phyloP scores from a whole-genome alignment of 192 early-diverging fungal species.

The Backusella tarrabulga region DNA sequence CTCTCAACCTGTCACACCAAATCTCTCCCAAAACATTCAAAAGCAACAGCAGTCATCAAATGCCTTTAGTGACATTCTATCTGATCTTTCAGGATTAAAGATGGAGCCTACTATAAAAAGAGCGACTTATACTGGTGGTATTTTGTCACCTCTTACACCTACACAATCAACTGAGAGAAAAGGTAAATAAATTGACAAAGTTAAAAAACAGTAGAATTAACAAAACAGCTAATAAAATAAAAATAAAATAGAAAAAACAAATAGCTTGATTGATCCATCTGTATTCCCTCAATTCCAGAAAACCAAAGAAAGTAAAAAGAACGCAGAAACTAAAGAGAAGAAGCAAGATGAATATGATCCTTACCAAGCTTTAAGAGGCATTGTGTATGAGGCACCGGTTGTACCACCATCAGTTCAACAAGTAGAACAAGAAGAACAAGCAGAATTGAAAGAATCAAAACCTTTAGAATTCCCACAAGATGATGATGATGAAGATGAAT shows the following conservation, averaged over 20 bases:
- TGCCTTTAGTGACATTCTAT: not conserved
- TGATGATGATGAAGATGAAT: slow-evolving; percentile 4
- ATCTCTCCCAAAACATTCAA: not conserved
- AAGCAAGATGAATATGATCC: not conserved
- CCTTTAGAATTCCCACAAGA: not conserved
- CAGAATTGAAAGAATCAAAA: not conserved
- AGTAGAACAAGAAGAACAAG: not conserved
- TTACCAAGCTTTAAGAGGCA: slow-evolving; percentile 9
- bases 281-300: slow-evolving; percentile 9
- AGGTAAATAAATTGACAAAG: not conserved
- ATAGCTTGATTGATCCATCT: not conserved
- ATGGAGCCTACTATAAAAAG: not conserved
- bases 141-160: not conserved
- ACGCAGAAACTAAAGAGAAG: not conserved
- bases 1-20: not conserved
- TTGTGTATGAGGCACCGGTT: not conserved
- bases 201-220: not conserved
- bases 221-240: not conserved
- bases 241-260: not conserved
- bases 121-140: not conserved
- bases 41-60: not conserved
- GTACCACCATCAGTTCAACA: not conserved
- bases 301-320: not conserved
- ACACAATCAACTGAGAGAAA: not conserved
- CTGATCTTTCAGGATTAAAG: not conserved